A percentile compares a stretch with the other conserved stretches of the same genome.
These are phyloP conservation scores for Tanozyma kutaoensis DNA, from an alignment of 805 yeast species.

Conservation along the genomic window DNA sequence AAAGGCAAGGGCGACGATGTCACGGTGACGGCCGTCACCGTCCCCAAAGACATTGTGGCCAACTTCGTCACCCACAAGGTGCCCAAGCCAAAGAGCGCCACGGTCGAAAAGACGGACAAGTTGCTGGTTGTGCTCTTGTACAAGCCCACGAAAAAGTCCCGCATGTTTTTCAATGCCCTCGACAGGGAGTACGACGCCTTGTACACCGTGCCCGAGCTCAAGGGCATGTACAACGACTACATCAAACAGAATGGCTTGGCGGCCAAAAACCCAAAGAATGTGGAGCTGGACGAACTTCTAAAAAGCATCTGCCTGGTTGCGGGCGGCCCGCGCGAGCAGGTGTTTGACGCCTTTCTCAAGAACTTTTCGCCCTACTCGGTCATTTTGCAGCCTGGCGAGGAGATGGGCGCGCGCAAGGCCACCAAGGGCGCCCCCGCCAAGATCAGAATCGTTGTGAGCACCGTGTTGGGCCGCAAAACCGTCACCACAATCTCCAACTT, in stretches of 20 bases:
- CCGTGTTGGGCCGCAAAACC: slow-evolving; percentile 69
- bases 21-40: slow-evolving; percentile 20
- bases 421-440: slow-evolving; percentile 56
- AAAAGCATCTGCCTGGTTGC: too few species aligned
- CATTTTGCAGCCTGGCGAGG: slow-evolving; percentile 33
- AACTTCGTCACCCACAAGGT: slow-evolving; percentile 53
- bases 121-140: slow-evolving; percentile 27
- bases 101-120: slow-evolving; percentile 8
- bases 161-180: slow-evolving; percentile 31
- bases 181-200: slow-evolving; percentile 21
- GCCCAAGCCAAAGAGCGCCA: slow-evolving; percentile 8
- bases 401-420: slow-evolving; percentile 2
- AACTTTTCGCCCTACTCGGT: slow-evolving; percentile 38
- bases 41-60: slow-evolving; percentile 24
- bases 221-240: slow-evolving; percentile 39
- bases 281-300: slow-evolving; percentile 44
- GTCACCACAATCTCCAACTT: slow-evolving; percentile 63
- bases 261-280: slow-evolving; percentile 36
- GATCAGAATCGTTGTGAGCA: slow-evolving; percentile 54
- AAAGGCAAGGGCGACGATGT: slow-evolving; percentile 85
- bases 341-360: slow-evolving; percentile 4
- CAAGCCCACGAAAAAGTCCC: slow-evolving; percentile 41
- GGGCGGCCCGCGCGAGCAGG: too few species aligned
- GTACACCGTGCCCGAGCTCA: slow-evolving; percentile 44
- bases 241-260: slow-evolving; percentile 39